Percentiles rank a stretch among this genome's conserved stretches.
Evolutionary conservation across 2,329 filamentous ascomycete genomes (phyloP).

Genomic region (Cordyceps cicadae): DNA sequence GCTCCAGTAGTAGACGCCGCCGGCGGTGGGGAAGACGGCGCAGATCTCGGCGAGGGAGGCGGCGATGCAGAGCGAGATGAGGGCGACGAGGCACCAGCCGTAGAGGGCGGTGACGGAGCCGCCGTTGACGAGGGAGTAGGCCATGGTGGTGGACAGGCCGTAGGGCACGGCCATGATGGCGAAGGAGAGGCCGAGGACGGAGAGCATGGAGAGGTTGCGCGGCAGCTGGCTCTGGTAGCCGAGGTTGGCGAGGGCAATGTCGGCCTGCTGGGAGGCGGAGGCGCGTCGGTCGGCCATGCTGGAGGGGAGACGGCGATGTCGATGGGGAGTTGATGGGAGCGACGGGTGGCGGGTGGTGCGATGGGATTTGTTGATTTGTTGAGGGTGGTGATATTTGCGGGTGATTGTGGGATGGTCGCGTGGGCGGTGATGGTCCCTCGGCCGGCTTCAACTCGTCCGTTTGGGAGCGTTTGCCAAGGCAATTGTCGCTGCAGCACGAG

Average conservation of each 20-base stretch:
- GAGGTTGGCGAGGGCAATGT: slow-evolving; percentile 36
- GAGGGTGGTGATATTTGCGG: too few species aligned
- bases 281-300: slow-evolving; percentile 11
- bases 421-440: too few species aligned
- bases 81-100: slow-evolving; percentile 54
- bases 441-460: too few species aligned
- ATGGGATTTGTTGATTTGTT: not conserved
- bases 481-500: too few species aligned
- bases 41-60: slow-evolving; percentile 66
- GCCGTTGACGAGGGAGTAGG: slow-evolving; percentile 56
- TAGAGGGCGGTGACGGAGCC: slow-evolving; percentile 67
- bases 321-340: too few species aligned
- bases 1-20: slow-evolving; percentile 67
- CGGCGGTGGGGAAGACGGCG: slow-evolving; percentile 54
- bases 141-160: slow-evolving; percentile 40
- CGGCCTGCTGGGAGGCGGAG: slow-evolving; percentile 23
- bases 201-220: slow-evolving; percentile 42
- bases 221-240: slow-evolving; percentile 43
- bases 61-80: slow-evolving; percentile 65
- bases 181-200: slow-evolving; percentile 41
- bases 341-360: not conserved
- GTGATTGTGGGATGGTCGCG: not conserved
- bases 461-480: too few species aligned
- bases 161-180: slow-evolving; percentile 45
- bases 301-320: not conserved